Evolutionary conservation across 805 yeast species (phyloP), one percentile per base, ranked within the genome.

Genomic region (Metschnikowia orientalis): DNA sequence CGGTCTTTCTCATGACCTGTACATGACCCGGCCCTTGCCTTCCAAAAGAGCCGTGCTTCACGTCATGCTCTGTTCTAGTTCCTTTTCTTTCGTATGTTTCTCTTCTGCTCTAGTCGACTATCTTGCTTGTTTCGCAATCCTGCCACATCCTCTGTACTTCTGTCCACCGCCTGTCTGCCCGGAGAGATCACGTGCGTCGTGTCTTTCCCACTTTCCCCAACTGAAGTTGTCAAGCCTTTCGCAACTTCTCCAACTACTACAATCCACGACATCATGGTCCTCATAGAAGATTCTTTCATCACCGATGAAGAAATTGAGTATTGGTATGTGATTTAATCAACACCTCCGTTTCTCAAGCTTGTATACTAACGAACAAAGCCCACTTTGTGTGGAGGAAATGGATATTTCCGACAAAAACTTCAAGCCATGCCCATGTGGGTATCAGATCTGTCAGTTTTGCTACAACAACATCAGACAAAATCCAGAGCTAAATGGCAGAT

Each of bases 401-500:
- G 99, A 92, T 60, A 79, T 90, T 29, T 83, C 95, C 11, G 98
- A 92, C 61, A 87, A 84, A 54, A 86, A 88, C 64, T 92, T 92
- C 71, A 87, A 83, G 59, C 99, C 99, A n/a, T 92, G 99, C 68
- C 97, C 97, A 1, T 92, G 99, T 66, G 99, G 99, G 12, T 92
- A 92, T 54, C 97, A 94, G 58, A 85, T 92, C 38, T 92, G 99
- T 59, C 97, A 90, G 69, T 92, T 92, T 56, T 92, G 99, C 60
- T 92, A 90, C 70, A 92, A 92, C 64, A 90, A 89, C 57, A 92
- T 92, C 51, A 75, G 96, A 44, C 92, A 87, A 45, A 90, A 90
- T 49, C 97, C 97, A 2, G 96, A 92, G 56, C 67, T 90, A 42
- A 89, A 89, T 56, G 97, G 97, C 3, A 77, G 87, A 47, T 92